phyloP scores from a whole-genome alignment of 495 filamentous ascomycete species.

The Aspergillus incahuasiensis region DNA sequence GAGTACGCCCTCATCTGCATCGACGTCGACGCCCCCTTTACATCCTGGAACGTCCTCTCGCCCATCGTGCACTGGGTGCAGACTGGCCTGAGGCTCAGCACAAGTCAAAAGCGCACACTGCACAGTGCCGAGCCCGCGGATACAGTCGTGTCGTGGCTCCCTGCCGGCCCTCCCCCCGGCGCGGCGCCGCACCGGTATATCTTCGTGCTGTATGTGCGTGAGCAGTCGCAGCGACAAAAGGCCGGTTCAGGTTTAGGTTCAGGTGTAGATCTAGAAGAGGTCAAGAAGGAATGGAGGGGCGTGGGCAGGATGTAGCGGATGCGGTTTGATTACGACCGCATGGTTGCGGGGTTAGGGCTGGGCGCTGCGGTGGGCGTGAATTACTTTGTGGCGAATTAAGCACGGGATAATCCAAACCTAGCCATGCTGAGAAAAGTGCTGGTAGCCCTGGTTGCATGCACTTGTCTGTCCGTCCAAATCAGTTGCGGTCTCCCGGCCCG shows the following conservation, averaged over 20 bases:
- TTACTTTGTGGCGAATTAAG: neutral
- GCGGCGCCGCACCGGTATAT: conserved; percentile 2
- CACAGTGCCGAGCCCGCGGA: too few relatives aligned
- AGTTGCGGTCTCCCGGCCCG: too few relatives aligned
- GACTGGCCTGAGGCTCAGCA: neutral
- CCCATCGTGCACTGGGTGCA: conserved; percentile 1
- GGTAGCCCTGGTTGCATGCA: too few relatives aligned
- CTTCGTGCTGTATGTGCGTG: neutral
- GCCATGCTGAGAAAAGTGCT: too few relatives aligned
- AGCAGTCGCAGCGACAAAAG: too few relatives aligned
- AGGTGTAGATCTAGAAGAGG: neutral
- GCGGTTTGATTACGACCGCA: neutral
- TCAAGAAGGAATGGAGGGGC: neutral
- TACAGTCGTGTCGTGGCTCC: neutral
- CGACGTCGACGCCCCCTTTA: neutral
- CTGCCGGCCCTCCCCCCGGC: neutral
- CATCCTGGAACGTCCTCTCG: neutral
- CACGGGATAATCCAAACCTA: too few relatives aligned
- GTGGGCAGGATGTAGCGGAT: neutral
- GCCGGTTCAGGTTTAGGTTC: neutral
- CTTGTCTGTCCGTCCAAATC: too few relatives aligned
- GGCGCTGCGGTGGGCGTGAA: too few relatives aligned
- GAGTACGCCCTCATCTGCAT: neutral
- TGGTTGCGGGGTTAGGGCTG: neutral
- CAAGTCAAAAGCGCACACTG: too few relatives aligned